Percentiles rank a stretch among this genome's conserved stretches.
These are phyloP conservation scores for Torulaspora pretoriensis DNA, from an alignment of 1,139 yeast species.

Conservation along the genomic window DNA sequence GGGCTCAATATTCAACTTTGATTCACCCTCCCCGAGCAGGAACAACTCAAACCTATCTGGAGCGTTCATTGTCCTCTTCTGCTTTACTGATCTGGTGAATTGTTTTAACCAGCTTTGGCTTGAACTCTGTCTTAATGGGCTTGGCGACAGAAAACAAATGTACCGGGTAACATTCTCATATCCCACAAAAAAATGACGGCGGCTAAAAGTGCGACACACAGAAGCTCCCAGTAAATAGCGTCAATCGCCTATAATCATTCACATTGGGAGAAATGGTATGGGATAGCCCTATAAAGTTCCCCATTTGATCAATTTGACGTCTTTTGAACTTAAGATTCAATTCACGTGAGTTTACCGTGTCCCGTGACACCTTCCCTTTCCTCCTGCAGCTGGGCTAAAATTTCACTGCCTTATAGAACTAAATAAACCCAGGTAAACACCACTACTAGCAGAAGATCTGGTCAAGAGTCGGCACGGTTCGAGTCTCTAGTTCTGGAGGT, in stretches of 20 bases:
- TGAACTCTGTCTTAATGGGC: too few species aligned
- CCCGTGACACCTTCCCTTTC: background rate
- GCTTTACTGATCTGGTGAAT: background rate
- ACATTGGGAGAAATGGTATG: too few species aligned
- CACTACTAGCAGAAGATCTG: background rate
- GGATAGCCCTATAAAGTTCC: too few species aligned
- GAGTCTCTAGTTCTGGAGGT: background rate
- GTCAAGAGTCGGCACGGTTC: background rate
- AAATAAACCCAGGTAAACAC: background rate
- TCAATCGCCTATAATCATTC: too few species aligned
- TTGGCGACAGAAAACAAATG: too few species aligned
- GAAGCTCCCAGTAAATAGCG: too few species aligned
- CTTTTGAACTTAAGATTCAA: background rate
- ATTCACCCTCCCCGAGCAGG: conserved; percentile 95
- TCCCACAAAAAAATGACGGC: too few species aligned
- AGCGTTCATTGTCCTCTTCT: conserved; percentile 65
- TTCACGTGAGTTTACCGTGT: conserved; percentile 1
- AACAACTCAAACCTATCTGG: conserved; percentile 98
- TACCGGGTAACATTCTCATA: too few species aligned
- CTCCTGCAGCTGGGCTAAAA: background rate
- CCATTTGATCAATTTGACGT: background rate
- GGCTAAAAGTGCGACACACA: too few species aligned
- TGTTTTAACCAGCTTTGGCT: background rate
- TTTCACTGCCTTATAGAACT: background rate
- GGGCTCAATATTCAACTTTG: conserved; percentile 82